Evolutionary conservation across 1,284 basidiomycete genomes (phyloP), one percentile per base, ranked within the genome.

Genomic region (Ceratobasidium sp.): DNA sequence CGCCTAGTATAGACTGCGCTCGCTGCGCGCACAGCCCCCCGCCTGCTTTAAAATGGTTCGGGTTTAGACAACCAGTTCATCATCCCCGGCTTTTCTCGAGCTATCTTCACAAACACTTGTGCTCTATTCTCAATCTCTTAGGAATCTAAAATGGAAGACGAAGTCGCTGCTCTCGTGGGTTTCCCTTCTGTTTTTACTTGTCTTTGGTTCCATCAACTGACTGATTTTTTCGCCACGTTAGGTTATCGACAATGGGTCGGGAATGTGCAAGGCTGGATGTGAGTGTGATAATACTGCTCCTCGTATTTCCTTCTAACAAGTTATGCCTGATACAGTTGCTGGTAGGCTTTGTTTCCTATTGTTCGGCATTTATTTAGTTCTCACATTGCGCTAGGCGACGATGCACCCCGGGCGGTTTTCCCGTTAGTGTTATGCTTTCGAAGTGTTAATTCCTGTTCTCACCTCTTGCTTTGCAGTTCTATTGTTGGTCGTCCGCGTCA

Each of bases 231-330:
- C 11, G 48, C 17, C 44, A n/a, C n/a, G n/a, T n/a, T 76, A 85
- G 90, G 91, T 94, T 84, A 91, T 93, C 84, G 92, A 93, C 86
- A 93, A 93, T 84, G 91, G 93, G 83, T 93, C 91, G 80, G 93
- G 93, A 84, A 96, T 95, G 93, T 95, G 93, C 89, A 95, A 95
- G 87, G 93, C 93, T 87, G 94, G 94, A 84, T 97, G 89, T 90
- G 81, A 80, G 89, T 88, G n/a, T 22, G 74, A 77, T 78, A 22
- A 44, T 76, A 67, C 45, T 45, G 24, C 73, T 78, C 24, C 24
- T 41, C 33, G 33, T 73, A 56, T 54, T 59, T 45, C 64, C 50
- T 78, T 73, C 78, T 81, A 60, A 85, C 79, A 5, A 48, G 22
- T 17, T 62, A 19, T 45, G n/a, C n/a, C n/a, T 48, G 51, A 19